Evolutionary conservation across 2,329 filamentous ascomycete species (phyloP).

Genomic region (Sporothrix euskadiensis): DNA sequence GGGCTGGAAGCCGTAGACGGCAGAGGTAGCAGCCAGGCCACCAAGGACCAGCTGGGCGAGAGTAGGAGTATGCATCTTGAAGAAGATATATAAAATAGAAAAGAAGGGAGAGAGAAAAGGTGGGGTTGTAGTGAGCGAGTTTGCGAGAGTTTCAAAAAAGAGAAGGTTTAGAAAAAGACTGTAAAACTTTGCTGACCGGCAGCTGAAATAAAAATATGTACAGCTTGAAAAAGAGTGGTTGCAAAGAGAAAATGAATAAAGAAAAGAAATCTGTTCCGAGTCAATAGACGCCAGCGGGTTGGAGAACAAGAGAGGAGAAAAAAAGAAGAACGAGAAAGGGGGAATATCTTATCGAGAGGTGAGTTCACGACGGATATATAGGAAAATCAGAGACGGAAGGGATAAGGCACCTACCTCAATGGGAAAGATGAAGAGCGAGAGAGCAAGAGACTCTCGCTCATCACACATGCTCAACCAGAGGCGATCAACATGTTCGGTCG

Average conservation of each 20-base stretch:
- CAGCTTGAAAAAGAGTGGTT: constrained; percentile 32
- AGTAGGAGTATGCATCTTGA: constrained; percentile 40
- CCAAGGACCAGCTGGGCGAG: constrained; percentile 38
- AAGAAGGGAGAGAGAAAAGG: not conserved
- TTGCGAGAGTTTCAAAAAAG: constrained; percentile 27
- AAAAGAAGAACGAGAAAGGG: constrained; percentile 23
- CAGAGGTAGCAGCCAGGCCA: constrained; percentile 39
- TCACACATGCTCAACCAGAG: constrained; percentile 21
- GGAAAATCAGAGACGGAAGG: not conserved
- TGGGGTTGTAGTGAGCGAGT: constrained; percentile 23
- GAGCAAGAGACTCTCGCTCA: constrained; percentile 5
- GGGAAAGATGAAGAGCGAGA: constrained; percentile 5
- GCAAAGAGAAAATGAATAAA: constrained; percentile 30
- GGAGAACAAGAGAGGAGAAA: constrained; percentile 25
- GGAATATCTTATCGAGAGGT: constrained; percentile 3
- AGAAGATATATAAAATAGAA: not conserved
- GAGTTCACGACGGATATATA: constrained; percentile 24
- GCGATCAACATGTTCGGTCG: constrained; percentile 16
- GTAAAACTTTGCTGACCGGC: constrained; percentile 37
- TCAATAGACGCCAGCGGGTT: constrained; percentile 27
- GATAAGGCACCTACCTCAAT: not conserved
- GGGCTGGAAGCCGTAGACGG: constrained; percentile 38
- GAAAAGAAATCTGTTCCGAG: constrained; percentile 25
- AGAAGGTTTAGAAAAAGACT: constrained; percentile 25
- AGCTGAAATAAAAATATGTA: constrained; percentile 33